These are phyloP conservation scores for Annulohypoxylon bovei DNA, from an alignment of 495 filamentous ascomycete species.

Conservation along the genomic window DNA sequence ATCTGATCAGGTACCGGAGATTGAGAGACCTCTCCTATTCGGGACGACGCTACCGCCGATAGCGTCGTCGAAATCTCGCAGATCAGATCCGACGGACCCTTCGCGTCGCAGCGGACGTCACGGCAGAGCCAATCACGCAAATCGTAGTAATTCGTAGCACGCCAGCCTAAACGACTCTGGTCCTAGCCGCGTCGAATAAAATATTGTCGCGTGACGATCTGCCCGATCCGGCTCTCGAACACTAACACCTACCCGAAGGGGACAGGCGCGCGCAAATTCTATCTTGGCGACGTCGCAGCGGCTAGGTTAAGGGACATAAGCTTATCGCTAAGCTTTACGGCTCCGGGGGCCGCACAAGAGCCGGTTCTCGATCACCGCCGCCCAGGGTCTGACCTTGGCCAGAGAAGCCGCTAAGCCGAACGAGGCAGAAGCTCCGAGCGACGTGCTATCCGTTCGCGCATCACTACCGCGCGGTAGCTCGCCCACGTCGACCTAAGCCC, in stretches of 20 bases:
- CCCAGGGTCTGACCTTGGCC: neutral
- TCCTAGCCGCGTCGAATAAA: neutral
- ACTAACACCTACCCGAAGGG: neutral
- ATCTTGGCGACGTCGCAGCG: slow-evolving; percentile 1
- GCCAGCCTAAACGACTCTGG: neutral
- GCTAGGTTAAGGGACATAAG: neutral
- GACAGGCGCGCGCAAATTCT: neutral
- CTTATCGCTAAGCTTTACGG: neutral
- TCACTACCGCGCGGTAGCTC: neutral
- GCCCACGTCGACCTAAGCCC: neutral
- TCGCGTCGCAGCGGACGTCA: neutral
- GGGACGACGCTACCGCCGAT: neutral
- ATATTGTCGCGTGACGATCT: neutral
- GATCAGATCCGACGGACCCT: neutral
- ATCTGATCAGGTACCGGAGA: neutral
- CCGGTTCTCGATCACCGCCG: neutral
- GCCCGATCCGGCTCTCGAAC: neutral
- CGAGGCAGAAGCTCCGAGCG: neutral
- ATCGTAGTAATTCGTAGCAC: neutral
- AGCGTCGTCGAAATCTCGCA: neutral
- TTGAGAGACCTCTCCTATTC: neutral
- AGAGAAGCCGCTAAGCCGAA: neutral
- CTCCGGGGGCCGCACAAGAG: neutral
- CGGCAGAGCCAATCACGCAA: neutral
- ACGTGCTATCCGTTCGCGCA: neutral